Base-by-base conservation (phyloP, 352 stramenopile species). In the Globisporangium spiculum region DNA sequence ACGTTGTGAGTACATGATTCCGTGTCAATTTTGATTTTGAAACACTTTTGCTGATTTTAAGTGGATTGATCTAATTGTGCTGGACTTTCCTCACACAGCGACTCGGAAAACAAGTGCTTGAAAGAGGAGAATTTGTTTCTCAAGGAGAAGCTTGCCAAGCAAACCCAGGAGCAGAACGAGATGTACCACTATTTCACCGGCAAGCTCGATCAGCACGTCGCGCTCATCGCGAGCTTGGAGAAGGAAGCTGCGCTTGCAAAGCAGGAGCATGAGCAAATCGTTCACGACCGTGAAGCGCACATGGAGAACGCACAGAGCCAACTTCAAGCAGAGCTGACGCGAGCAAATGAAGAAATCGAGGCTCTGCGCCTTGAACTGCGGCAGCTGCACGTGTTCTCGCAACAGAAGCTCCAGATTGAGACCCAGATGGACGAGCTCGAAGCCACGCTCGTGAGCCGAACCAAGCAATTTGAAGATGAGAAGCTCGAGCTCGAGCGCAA, bases 111-210 rank as follows among this genome's bases (percentile, higher is more conserved):
- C 63, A 72, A 67, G 16, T 75, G 65, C 10, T 22, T 81, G 24
- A 82, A 82, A n/a, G 69, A 80, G 6, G 79, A 91, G 56, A 75
- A 79, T 7, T 54, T 67, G 22, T 80, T 89, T 48, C 57, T 93
- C 7, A 84, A 84, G 48, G 63, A 79, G 22, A 61, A 69, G 32
- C 52, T 89, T 56, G 75, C 69, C 16, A 79, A 75, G 16, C 75
- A 80, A 46, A 80, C 68, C 1, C 74, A 78, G 22, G 81, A 94
- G 41, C 79, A 94, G 64, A 87, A 74, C 53, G 91, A 96, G 30
- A 92, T 96, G 71, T 96, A 96, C 65, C 91, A 91, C 60, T 94
- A 96, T 66, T 85, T 96, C 34, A 87, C 96, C 63, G 78, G 81
- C 27, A 94, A 94, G 50, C 80, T 95, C 22, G 89, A 97, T 64